phyloP scores from a whole-genome alignment of 306 rosid species.

The Pterocarpus macrocarpus region DNA sequence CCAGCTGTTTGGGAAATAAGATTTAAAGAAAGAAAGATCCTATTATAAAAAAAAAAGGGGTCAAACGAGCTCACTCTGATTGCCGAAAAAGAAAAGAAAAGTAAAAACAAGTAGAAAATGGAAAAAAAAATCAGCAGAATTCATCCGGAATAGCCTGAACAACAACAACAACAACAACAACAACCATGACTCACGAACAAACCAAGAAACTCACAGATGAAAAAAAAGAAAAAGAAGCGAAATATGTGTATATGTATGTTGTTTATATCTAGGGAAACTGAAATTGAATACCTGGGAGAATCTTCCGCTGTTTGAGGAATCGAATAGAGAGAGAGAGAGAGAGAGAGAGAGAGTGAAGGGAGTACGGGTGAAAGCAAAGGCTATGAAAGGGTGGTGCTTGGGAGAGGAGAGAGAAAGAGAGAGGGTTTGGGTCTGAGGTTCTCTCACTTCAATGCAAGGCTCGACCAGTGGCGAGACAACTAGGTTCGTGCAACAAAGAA shows the following conservation, averaged over 20 bases:
- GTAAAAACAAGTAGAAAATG: background rate
- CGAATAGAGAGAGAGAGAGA: conserved; percentile 6
- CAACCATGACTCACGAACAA: background rate
- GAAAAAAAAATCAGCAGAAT: conserved; percentile 1
- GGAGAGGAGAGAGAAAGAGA: background rate
- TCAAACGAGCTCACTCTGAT: conserved; percentile 14
- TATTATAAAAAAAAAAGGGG: background rate
- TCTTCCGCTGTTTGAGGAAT: conserved; percentile 2
- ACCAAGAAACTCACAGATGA: background rate
- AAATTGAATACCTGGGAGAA: conserved; percentile 41
- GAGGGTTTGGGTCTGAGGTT: background rate
- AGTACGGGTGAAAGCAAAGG: background rate
- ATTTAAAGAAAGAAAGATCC: too few species aligned
- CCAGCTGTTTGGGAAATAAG: background rate
- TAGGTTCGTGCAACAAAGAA: background rate
- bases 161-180: background rate
- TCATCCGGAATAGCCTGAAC: background rate
- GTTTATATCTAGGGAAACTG: background rate
- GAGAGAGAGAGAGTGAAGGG: background rate
- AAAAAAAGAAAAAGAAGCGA: background rate
- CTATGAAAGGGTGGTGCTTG: too few species aligned
- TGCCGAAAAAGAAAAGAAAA: background rate
- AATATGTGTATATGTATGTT: too few species aligned
- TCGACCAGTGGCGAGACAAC: background rate
- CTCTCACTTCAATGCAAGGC: background rate